Conservation (phyloP, 2,329 filamentous ascomycete species). For the Paraphoma chrysanthemicola region DNA sequence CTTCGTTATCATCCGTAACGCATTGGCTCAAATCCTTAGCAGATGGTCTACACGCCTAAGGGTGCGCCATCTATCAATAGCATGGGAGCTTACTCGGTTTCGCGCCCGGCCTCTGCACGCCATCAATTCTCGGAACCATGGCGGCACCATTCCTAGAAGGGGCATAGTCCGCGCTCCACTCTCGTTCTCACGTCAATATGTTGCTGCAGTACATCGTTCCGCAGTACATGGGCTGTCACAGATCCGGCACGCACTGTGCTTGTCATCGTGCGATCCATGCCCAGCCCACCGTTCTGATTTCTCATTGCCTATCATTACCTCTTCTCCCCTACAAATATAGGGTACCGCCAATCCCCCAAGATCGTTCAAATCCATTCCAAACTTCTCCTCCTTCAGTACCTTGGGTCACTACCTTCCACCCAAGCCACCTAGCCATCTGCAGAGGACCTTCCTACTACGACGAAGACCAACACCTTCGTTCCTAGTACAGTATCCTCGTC, state of each 20-base stretch:
- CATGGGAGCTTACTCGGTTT: constrained; percentile 45
- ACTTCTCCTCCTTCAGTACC: constrained; percentile 32
- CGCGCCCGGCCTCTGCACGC: constrained; percentile 42
- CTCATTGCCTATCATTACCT: constrained; percentile 29
- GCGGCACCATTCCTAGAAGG: constrained; percentile 41
- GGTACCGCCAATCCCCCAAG: constrained; percentile 33
- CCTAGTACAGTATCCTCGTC: constrained; percentile 15
- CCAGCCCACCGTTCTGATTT: constrained; percentile 32
- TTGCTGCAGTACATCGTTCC: constrained; percentile 49
- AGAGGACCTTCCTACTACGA: constrained; percentile 13
- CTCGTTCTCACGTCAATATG: constrained; percentile 50
- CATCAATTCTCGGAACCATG: constrained; percentile 44
- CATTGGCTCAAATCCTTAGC: constrained; percentile 43
- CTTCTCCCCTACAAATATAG: constrained; percentile 47
- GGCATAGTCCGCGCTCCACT: constrained; percentile 44
- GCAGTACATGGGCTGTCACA: constrained; percentile 47
- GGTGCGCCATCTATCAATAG: constrained; percentile 48
- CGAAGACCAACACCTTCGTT: constrained; percentile 19
- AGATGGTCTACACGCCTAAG: constrained; percentile 40
- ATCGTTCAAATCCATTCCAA: constrained; percentile 19
- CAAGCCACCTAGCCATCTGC: constrained; percentile 15
- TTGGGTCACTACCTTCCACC: constrained; percentile 26
- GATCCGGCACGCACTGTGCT: constrained; percentile 46
- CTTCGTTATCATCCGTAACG: constrained; percentile 46
- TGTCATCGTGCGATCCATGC: constrained; percentile 46